Evolutionary conservation across 2,329 filamentous ascomycete species (phyloP).

Genomic region (Pseudocercospora pini-densiflorae): DNA sequence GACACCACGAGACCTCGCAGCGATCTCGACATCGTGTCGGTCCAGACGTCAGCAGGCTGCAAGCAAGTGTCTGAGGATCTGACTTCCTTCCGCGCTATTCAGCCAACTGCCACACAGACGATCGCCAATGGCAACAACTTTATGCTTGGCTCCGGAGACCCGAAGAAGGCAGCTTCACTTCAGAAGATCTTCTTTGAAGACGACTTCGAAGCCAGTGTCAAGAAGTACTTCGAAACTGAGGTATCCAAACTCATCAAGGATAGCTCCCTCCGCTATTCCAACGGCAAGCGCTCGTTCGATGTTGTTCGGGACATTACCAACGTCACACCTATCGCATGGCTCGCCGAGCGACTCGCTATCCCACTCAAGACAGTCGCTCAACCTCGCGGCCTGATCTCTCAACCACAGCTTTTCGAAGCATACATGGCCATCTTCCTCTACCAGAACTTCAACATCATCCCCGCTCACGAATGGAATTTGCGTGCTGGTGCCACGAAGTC

Average conservation of each 20-base stretch:
- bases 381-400: slow-evolving; percentile 59
- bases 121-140: slow-evolving; percentile 54
- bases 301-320: slow-evolving; percentile 71
- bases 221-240: slow-evolving; percentile 50
- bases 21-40: slow-evolving; percentile 49
- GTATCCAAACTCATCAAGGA: slow-evolving; percentile 52
- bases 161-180: slow-evolving; percentile 42
- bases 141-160: slow-evolving; percentile 53
- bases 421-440: slow-evolving; percentile 55
- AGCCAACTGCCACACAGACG: slow-evolving; percentile 42
- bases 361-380: slow-evolving; percentile 68
- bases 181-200: slow-evolving; percentile 54
- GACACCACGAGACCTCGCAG: slow-evolving; percentile 44
- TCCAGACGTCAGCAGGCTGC: slow-evolving; percentile 57
- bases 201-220: slow-evolving; percentile 49
- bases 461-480: slow-evolving; percentile 54
- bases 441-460: slow-evolving; percentile 59
- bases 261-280: slow-evolving; percentile 53
- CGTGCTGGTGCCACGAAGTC: slow-evolving; percentile 51
- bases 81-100: slow-evolving; percentile 55
- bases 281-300: slow-evolving; percentile 52
- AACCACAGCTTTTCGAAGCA: slow-evolving; percentile 53
- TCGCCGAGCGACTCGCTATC: slow-evolving; percentile 67
- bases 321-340: slow-evolving; percentile 65
- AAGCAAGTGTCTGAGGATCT: slow-evolving; percentile 56